Conservation (phyloP, 129 eudicot species). For the Saposhnikovia divaricata region DNA sequence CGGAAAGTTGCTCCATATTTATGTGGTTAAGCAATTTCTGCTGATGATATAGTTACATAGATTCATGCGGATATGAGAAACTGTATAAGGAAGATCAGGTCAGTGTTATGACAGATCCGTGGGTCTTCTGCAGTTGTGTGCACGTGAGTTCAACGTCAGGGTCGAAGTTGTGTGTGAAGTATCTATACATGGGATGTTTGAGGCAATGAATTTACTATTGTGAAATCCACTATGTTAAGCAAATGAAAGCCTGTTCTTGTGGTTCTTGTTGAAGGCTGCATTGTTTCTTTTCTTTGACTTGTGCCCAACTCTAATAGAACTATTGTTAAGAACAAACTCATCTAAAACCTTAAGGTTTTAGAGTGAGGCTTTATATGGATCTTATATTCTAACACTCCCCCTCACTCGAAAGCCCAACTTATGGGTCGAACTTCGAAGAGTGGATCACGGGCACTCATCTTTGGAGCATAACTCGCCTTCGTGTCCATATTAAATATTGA, state of each 20-base stretch:
- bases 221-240: neutral
- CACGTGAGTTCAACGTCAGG: neutral
- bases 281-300: neutral
- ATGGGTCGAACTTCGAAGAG: too few relatives aligned
- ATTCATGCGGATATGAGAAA: neutral
- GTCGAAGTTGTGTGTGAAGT: neutral
- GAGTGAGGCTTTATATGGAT: too few relatives aligned
- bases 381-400: too few relatives aligned
- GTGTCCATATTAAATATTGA: too few relatives aligned
- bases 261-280: neutral
- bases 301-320: neutral
- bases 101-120: neutral
- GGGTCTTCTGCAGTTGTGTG: neutral
- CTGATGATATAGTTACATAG: neutral
- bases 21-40: neutral
- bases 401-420: too few relatives aligned
- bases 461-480: too few relatives aligned
- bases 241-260: slow-evolving; percentile 1
- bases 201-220: neutral
- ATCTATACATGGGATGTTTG: neutral
- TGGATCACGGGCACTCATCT: too few relatives aligned
- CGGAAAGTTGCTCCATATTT: neutral
- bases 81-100: neutral
- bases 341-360: too few relatives aligned
- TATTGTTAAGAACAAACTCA: too few relatives aligned